A percentile compares a stretch with the other conserved stretches of the same genome.
These are phyloP conservation scores for Cercospora sesami DNA, from an alignment of 2,329 filamentous ascomycete genomes.

Conservation along the genomic window DNA sequence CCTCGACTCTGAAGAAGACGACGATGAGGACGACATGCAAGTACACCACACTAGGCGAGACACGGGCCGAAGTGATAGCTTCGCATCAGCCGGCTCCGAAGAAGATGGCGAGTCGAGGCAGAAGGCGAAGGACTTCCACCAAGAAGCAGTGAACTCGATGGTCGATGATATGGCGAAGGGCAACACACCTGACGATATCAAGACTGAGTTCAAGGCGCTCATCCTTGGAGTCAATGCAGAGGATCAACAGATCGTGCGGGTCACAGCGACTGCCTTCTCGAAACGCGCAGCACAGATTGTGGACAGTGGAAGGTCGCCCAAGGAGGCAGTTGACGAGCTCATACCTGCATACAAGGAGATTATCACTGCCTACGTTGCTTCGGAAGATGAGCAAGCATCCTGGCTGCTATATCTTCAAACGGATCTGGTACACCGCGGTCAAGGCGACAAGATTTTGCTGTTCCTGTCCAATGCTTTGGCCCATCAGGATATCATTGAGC, in stretches of 20 bases:
- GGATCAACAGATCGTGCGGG: constrained; percentile 81
- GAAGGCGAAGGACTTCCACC: constrained; percentile 69
- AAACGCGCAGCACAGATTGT: constrained; percentile 74
- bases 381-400: constrained; percentile 74
- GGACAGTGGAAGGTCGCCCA: constrained; percentile 43
- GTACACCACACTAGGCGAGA: constrained; percentile 45
- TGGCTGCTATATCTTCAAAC: constrained; percentile 80
- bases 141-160: constrained; percentile 83
- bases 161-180: constrained; percentile 77
- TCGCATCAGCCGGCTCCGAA: constrained; percentile 60
- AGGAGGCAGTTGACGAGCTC: constrained; percentile 45
- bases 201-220: constrained; percentile 90
- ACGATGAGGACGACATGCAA: constrained; percentile 44
- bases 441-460: constrained; percentile 68
- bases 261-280: constrained; percentile 81
- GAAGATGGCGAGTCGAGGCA: constrained; percentile 49
- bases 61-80: constrained; percentile 38
- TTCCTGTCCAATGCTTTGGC: constrained; percentile 83
- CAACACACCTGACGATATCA: constrained; percentile 76
- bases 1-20: constrained; percentile 52
- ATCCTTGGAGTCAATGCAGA: constrained; percentile 88
- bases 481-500: constrained; percentile 78
- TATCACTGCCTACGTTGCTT: constrained; percentile 56
- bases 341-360: constrained; percentile 58
- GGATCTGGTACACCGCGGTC: constrained; percentile 67